These are phyloP conservation scores for Pseudopithomyces chartarum DNA, from an alignment of 2,329 filamentous ascomycete species.

Conservation along the genomic window DNA sequence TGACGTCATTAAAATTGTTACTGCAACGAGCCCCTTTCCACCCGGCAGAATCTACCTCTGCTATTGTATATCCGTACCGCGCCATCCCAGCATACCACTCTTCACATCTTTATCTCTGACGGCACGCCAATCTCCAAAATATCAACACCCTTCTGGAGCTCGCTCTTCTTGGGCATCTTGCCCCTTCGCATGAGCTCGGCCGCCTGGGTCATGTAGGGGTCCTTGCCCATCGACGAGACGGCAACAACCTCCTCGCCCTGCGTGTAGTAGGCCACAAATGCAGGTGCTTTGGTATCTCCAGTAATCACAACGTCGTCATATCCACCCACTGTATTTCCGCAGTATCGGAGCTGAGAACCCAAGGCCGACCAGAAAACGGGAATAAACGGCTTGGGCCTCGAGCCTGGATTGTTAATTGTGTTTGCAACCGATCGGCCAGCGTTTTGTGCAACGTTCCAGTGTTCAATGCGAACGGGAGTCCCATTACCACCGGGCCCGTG, in stretches of 20 bases:
- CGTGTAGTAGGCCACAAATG: conserved; percentile 88
- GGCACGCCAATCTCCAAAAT: conserved; percentile 53
- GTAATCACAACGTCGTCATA: conserved; percentile 86
- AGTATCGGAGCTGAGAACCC: conserved; percentile 88
- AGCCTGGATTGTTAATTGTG: conserved; percentile 71
- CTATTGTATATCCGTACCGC: not conserved
- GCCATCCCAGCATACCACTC: not conserved
- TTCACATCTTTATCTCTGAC: conserved; percentile 51
- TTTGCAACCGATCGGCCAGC: conserved; percentile 78
- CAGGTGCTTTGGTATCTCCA: conserved; percentile 71
- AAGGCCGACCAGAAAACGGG: conserved; percentile 97
- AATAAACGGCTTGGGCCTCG: conserved; percentile 74
- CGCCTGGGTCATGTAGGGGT: conserved; percentile 82
- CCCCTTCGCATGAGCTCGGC: conserved; percentile 83
- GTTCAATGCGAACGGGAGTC: conserved; percentile 81
- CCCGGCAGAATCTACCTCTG: not conserved
- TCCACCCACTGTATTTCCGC: conserved; percentile 80
- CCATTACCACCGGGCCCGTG: conserved; percentile 83
- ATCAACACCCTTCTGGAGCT: conserved; percentile 68
- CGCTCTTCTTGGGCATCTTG: conserved; percentile 81
- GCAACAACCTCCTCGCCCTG: conserved; percentile 87
- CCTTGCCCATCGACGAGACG: conserved; percentile 86
- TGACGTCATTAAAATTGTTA: conserved; percentile 1
- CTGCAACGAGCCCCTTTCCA: not conserved
- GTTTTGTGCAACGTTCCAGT: conserved; percentile 98